Evolutionary conservation across 2,329 filamentous ascomycete species (phyloP), one percentile per base, ranked within the genome.

Genomic region (Scolecobasidium constrictum): DNA sequence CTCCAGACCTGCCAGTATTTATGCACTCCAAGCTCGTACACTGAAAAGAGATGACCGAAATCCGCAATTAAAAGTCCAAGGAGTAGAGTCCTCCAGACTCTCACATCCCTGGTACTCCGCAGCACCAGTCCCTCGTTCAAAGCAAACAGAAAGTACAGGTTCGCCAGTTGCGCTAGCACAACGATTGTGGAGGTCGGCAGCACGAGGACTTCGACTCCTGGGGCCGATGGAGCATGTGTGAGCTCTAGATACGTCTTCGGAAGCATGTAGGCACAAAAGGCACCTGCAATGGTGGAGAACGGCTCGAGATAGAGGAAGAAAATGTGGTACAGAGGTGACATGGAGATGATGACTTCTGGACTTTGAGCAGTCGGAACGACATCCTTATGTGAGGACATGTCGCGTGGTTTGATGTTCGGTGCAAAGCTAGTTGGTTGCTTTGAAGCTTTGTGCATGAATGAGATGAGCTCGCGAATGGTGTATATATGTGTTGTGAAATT

Each of bases 221-320:
- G 61, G 2, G 71, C 66, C 5, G 75, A 71, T 3, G 66, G 52
- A 20, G 72, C 64, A 55, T 83, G 66, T 2, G 81, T 85, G 40
- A 86, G 66, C 4, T 62, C 47, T 22, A 88, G 74, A 61, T 87
- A 88, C 17, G 59, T 60, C 18, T 57, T 48, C 42, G 71, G 73
- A 42, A 61, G 57, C 53, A 68, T 68, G 52, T 66, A 63, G 40
- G 73, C 72, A 53, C 66, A 70, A 55, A 69, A 66, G 46, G 73
- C 71, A 20, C 75, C 74, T 2, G 66, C 55, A 5, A 75, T 55
- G 37, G 73, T 71, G 41, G 68, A 68, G 46, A 73, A 43, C 16
- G 75, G 75, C 60, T 90, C 84, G 53, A 88, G 66, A 55, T 79
- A 69, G 48, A 87, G 75, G 65, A 88, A 88, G 67, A 88, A 86